These are phyloP conservation scores for Ganoderma sp. DNA, from an alignment of 1,284 basidiomycete genomes.

Conservation along the genomic window DNA sequence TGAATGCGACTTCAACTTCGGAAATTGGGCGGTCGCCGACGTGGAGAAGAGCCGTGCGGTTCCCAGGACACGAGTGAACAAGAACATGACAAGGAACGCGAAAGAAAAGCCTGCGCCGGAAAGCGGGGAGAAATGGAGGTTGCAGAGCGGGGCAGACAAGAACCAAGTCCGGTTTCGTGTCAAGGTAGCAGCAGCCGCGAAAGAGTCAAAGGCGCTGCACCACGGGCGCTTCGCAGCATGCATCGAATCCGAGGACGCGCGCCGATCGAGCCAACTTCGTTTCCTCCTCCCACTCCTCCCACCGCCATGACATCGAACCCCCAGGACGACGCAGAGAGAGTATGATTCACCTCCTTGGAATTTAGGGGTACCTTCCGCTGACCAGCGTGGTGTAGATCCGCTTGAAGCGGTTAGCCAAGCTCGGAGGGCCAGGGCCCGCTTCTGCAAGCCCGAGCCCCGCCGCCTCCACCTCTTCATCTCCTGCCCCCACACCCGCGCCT, in stretches of 20 bases:
- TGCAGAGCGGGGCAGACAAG: constrained; percentile 6
- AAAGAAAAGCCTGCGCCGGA: neutral
- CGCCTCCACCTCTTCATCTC: constrained; percentile 37
- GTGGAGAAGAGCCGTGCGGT: constrained; percentile 45
- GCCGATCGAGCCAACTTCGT: constrained; percentile 16
- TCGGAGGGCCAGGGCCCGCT: constrained; percentile 55
- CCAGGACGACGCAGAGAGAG: constrained; percentile 78
- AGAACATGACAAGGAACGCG: constrained; percentile 31
- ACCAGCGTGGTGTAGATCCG: constrained; percentile 66
- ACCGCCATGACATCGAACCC: constrained; percentile 57
- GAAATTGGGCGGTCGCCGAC: constrained; percentile 40
- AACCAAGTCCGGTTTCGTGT: constrained; percentile 2
- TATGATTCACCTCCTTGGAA: constrained; percentile 39
- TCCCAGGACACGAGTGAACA: constrained; percentile 34
- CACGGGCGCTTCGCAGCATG: constrained; percentile 5
- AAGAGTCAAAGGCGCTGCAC: neutral
- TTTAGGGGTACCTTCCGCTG: constrained; percentile 26
- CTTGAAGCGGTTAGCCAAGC: constrained; percentile 82
- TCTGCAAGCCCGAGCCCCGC: constrained; percentile 41
- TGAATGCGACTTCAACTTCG: constrained; percentile 77
- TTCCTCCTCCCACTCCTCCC: constrained; percentile 33
- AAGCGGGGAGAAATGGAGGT: constrained; percentile 5
- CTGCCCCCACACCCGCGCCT: constrained; percentile 12
- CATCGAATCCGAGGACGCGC: neutral
- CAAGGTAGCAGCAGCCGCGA: neutral